These are phyloP conservation scores for Amanita pallidorosea DNA, from an alignment of 768 basidiomycete genomes.

Conservation along the genomic window DNA sequence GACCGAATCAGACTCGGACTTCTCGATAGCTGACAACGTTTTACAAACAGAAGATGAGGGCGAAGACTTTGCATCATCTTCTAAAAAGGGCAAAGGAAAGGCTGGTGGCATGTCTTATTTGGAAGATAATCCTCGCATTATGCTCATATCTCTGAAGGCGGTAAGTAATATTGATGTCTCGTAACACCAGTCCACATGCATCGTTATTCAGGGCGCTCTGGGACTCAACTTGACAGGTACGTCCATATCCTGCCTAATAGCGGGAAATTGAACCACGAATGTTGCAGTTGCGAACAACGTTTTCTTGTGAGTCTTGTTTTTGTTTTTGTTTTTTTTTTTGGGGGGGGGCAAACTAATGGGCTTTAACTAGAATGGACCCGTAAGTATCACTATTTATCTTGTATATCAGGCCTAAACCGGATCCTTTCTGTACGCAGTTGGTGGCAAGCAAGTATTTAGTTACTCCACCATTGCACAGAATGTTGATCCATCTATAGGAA, in stretches of 20 bases:
- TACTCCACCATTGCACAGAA: not conserved
- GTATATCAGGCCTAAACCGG: not conserved
- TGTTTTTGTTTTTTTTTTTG: not conserved
- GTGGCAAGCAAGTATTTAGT: constrained; percentile 47
- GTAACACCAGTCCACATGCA: not conserved
- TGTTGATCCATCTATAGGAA: constrained; percentile 31
- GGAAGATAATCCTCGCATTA: constrained; percentile 55
- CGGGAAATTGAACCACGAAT: not conserved
- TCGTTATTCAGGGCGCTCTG: constrained; percentile 49
- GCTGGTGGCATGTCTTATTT: constrained; percentile 12
- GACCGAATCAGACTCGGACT: constrained; percentile 4
- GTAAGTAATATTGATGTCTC: constrained; percentile 17
- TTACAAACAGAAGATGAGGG: constrained; percentile 23
- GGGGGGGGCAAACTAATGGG: not conserved
- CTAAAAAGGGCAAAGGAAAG: constrained; percentile 26
- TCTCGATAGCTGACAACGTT: constrained; percentile 12
- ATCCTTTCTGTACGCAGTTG: constrained; percentile 32
- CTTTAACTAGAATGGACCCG: constrained; percentile 63
- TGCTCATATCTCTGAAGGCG: constrained; percentile 82
- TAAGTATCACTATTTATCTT: constrained; percentile 25
- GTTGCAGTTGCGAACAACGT: constrained; percentile 69
- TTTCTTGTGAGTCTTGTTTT: constrained; percentile 45
- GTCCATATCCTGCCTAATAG: not conserved
- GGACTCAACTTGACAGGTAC: constrained; percentile 71
- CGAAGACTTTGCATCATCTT: constrained; percentile 13